Base-by-base conservation (phyloP, 2,329 filamentous ascomycete genomes). In the Calonectria montana region DNA sequence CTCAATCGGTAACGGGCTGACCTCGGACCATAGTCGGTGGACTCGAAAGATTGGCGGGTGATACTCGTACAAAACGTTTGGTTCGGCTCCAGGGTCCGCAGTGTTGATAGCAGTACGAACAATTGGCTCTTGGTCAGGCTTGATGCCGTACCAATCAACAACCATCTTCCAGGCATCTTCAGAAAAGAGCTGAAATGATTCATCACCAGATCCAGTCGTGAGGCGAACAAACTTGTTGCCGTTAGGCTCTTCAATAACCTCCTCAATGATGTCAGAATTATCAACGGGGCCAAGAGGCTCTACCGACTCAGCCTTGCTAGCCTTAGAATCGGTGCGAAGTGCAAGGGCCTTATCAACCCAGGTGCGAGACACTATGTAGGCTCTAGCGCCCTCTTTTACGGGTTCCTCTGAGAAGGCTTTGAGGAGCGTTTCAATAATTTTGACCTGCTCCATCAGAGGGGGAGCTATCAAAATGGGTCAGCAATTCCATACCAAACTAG, bases 31-130 rank as follows among this genome's bases (percentile, higher is more conserved):
- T 2, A 98, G 87, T 76, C 96, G 95, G 80, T 97, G 91, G 72
- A 98, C 88, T 1, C 92, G 94, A 81, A 98, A 94, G 50, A 98
- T 88, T 0, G 94, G 95, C 5, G 96, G 97, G 78, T 95, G 91
- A 47, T 95, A 87, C 83, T 98, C 97, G 81, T 93, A 97, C 77
- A 93, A 87, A 57, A 98, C 85, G 74, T 97, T 94, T 45, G 90
- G 86, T 3, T 84, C 79, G 18, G 84, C 84, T n/a, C 84, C 80
- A 2, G 88, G 88, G 47, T 90, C 88, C 9, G 91, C 89, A 29
- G 93, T 95, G 82, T 98, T 93, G 82, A 96, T 93, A 43, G 94
- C 95, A 75, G 89, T 90, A 71, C 97, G 92, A 55, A 91, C 84
- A 74, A 98, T 95, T 53, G 94, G 88, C 10, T 91, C 86, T 65